These are phyloP conservation scores for Salisapilia sapeloensis DNA, from an alignment of 352 stramenopile genomes.

Conservation along the genomic window DNA sequence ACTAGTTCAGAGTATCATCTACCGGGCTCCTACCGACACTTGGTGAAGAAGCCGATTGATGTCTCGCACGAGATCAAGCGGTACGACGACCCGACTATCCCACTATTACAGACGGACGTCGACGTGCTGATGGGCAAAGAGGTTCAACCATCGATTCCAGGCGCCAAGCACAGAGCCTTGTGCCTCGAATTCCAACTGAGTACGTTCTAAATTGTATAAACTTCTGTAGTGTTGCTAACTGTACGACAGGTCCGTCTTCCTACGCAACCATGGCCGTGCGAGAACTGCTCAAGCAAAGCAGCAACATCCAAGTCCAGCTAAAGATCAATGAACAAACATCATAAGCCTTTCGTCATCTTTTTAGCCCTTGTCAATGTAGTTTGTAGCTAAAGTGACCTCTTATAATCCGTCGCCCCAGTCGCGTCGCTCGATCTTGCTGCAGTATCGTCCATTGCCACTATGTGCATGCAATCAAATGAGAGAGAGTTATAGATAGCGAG, in stretches of 20 bases:
- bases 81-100: slow-evolving; percentile 85
- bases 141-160: slow-evolving; percentile 25
- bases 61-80: slow-evolving; percentile 84
- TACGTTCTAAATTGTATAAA: slow-evolving; percentile 5
- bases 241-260: slow-evolving; percentile 45
- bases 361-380: not conserved
- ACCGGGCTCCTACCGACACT: slow-evolving; percentile 86
- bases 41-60: slow-evolving; percentile 80
- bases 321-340: slow-evolving; percentile 20
- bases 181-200: slow-evolving; percentile 71
- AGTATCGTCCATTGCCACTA: slow-evolving; percentile 66
- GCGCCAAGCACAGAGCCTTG: slow-evolving; percentile 39
- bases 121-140: slow-evolving; percentile 28
- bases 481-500: not conserved
- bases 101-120: slow-evolving; percentile 90
- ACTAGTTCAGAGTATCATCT: slow-evolving; percentile 84
- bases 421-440: slow-evolving; percentile 63
- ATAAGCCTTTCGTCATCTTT: not conserved
- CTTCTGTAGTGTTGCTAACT: not conserved
- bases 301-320: slow-evolving; percentile 52
- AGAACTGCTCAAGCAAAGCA: slow-evolving; percentile 91
- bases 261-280: slow-evolving; percentile 94
- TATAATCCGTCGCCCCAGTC: slow-evolving; percentile 45
- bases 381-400: no score
- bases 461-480: not conserved